Conservation (phyloP, 371 early-diverging fungal species). For the Apophysomyces sp. region DNA sequence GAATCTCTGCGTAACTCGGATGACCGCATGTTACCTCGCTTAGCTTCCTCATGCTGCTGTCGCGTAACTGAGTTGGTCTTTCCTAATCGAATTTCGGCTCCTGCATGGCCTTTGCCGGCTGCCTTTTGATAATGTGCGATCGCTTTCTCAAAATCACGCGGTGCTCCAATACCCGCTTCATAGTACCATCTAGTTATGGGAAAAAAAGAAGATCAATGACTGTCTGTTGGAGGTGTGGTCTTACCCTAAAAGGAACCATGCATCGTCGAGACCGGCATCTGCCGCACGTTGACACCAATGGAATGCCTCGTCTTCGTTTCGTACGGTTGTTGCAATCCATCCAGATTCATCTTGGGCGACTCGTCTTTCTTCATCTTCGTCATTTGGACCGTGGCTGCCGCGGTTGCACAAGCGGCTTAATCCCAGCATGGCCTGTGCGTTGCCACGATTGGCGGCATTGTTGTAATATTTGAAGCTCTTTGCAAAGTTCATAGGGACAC, state of each 20-base stretch:
- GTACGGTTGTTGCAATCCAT: constrained; percentile 24
- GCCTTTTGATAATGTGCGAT: constrained; percentile 34
- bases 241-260: constrained; percentile 42
- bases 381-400: constrained; percentile 21
- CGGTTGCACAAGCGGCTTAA: constrained; percentile 25
- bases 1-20: background rate
- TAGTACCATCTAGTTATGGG: constrained; percentile 36
- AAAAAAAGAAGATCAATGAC: background rate
- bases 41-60: constrained; percentile 18
- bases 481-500: constrained; percentile 14
- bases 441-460: constrained; percentile 12
- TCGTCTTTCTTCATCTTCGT: constrained; percentile 8
- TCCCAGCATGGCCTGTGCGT: constrained; percentile 28
- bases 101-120: constrained; percentile 24
- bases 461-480: constrained; percentile 22
- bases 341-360: constrained; percentile 31
- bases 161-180: constrained; percentile 45
- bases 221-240: background rate
- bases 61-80: constrained; percentile 14
- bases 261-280: constrained; percentile 34
- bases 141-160: constrained; percentile 31
- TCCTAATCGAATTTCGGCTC: constrained; percentile 12
- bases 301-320: constrained; percentile 51
- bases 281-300: constrained; percentile 47
- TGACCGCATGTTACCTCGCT: background rate